phyloP scores from a whole-genome alignment of 352 stramenopile species.

The Phytopythium aichiense region DNA sequence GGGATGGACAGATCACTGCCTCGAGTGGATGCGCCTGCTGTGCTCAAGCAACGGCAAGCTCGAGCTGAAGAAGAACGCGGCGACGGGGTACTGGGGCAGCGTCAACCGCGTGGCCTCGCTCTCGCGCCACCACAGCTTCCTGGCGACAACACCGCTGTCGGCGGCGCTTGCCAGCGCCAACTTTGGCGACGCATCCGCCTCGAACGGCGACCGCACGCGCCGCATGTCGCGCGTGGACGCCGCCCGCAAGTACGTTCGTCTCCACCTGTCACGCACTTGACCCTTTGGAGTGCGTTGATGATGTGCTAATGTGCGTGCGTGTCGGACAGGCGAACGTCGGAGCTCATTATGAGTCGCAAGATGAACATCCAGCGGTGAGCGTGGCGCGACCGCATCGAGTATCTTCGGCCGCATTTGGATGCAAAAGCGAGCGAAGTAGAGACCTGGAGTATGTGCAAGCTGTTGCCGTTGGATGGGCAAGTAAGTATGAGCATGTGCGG shows the following conservation, averaged over 20 bases:
- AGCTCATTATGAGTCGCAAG: slow-evolving; percentile 84
- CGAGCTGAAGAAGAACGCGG: slow-evolving; percentile 86
- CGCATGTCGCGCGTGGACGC: slow-evolving; percentile 74
- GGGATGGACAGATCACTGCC: slow-evolving; percentile 56
- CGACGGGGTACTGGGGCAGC: slow-evolving; percentile 79
- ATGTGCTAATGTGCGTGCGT: slow-evolving; percentile 6
- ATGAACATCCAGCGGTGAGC: slow-evolving; percentile 42
- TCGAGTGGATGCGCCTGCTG: slow-evolving; percentile 86
- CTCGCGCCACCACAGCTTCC: slow-evolving; percentile 82
- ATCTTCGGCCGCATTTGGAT: background rate
- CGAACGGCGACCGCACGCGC: slow-evolving; percentile 35
- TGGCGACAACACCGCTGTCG: slow-evolving; percentile 53
- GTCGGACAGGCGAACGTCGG: slow-evolving; percentile 61
- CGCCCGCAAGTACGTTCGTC: slow-evolving; percentile 58
- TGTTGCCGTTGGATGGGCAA: background rate
- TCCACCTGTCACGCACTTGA: background rate
- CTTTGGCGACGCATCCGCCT: slow-evolving; percentile 11
- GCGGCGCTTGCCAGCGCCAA: slow-evolving; percentile 29
- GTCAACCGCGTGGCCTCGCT: slow-evolving; percentile 84
- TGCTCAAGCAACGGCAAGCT: slow-evolving; percentile 84
- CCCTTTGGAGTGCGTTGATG: background rate
- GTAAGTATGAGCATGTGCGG: background rate
- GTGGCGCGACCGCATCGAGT: background rate
- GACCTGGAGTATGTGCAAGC: background rate
- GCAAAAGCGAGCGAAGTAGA: background rate